A percentile compares a stretch with the other conserved stretches of the same genome.
Conservation (phyloP, 1,284 basidiomycete genomes). For the Laetiporus sulphureus region DNA sequence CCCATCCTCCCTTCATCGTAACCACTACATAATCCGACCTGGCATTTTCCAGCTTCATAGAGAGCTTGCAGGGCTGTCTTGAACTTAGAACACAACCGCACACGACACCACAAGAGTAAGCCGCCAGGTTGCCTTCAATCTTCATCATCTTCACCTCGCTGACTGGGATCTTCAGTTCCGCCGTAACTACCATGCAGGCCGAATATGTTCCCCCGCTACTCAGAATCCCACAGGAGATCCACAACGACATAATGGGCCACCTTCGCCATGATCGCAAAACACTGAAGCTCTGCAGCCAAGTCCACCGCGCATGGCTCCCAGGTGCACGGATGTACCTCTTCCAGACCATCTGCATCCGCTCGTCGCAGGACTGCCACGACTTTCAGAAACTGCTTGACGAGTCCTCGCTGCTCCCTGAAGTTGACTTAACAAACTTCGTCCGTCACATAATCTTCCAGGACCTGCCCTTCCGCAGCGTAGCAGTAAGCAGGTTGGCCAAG, state of each 20-base stretch:
- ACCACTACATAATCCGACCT: too few species aligned
- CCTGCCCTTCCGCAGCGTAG: constrained; percentile 1
- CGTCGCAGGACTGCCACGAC: not conserved
- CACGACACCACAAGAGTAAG: too few species aligned
- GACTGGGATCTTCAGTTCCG: too few species aligned
- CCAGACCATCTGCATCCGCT: constrained; percentile 12
- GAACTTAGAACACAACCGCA: too few species aligned
- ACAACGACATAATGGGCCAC: constrained; percentile 25
- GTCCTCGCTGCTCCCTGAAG: not conserved
- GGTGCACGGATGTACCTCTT: constrained; percentile 28
- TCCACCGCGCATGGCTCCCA: constrained; percentile 26
- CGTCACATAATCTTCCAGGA: constrained; percentile 2
- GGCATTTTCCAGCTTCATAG: too few species aligned
- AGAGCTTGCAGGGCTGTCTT: too few species aligned
- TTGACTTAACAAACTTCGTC: not conserved
- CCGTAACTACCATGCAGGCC: too few species aligned
- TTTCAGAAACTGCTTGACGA: not conserved
- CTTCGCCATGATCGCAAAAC: constrained; percentile 20
- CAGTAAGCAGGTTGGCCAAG: not conserved
- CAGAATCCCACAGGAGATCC: constrained; percentile 24
- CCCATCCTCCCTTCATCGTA: too few species aligned
- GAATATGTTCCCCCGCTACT: too few species aligned
- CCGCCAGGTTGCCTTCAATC: too few species aligned
- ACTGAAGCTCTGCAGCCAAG: constrained; percentile 25
- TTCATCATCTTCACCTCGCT: too few species aligned